Percentiles rank a stretch among this genome's conserved stretches.
Evolutionary conservation across 202 grass and related monocot genomes (phyloP).

Genomic region (Schoenoplectus triqueter): DNA sequence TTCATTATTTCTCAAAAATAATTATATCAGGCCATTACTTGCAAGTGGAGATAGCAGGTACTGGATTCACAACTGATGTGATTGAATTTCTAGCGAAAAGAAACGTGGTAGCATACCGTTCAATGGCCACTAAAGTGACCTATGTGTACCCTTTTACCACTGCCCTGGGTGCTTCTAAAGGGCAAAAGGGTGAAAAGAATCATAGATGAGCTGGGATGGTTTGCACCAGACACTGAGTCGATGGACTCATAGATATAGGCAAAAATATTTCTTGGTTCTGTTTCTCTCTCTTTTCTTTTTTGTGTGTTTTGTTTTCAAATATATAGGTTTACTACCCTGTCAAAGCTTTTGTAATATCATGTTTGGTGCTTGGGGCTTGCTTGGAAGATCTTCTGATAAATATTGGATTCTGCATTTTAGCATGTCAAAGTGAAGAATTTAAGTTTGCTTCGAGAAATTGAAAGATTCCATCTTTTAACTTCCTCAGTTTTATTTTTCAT

Average conservation of each 20-base stretch:
- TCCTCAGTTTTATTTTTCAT: neutral
- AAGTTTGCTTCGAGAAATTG: neutral
- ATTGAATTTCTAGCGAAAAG: conserved; percentile 80
- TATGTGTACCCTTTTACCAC: conserved; percentile 96
- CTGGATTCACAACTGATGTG: conserved; percentile 62
- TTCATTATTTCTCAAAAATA: neutral
- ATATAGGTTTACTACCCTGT: neutral
- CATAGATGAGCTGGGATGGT: conserved; percentile 76
- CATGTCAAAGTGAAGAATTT: neutral
- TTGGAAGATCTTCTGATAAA: neutral
- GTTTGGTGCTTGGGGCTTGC: neutral
- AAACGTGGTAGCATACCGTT: conserved; percentile 69
- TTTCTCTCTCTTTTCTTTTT: neutral
- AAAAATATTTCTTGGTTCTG: neutral
- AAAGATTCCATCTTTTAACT: neutral
- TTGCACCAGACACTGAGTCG: conserved; percentile 64
- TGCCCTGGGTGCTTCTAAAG: conserved; percentile 71
- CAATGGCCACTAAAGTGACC: conserved; percentile 76
- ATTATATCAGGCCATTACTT: conserved; percentile 66
- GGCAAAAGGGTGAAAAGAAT: conserved; percentile 63
- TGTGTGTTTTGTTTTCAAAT: neutral
- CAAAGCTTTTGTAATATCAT: neutral
- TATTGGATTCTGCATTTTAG: neutral
- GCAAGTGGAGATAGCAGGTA: conserved; percentile 69
- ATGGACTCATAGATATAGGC: conserved; percentile 26